Base-by-base conservation (phyloP, 495 filamentous ascomycete species). In the Aspergillus panamensis region DNA sequence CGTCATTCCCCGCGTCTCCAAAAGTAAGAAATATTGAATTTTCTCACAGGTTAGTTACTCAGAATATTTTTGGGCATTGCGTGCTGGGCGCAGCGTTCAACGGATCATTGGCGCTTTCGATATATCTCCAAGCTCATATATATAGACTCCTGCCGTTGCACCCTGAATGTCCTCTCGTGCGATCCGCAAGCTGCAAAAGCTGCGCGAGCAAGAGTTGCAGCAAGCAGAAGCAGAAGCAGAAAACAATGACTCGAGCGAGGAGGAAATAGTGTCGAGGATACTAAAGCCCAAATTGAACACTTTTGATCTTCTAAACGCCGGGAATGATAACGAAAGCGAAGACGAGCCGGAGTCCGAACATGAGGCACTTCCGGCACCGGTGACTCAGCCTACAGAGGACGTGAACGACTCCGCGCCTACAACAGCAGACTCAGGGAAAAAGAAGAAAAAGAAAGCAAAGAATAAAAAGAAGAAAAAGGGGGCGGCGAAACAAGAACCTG, bases 121-220 rank as follows among this genome's bases (percentile, higher is more conserved):
- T 45, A 8, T 19, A n/a, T 16, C 19, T 17, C 19, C 42, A 10
- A 45, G n/a, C 19, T 20, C 19, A 40, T 45, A 10, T 45, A 9
- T 16, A 44, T 33, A n/a, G 14, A 35, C 32, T 20, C 13, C 25
- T 5, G 17, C 35, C 31, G 31, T 25, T 44, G 51, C 25, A 48
- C 30, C 44, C 49, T 58, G 57, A 48, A 96, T 96, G 91, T 92
- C 90, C 37, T 90, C 85, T 30, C 83, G 91, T 58, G 89, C 91
- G 32, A 69, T 94, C 50, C 82, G 90, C 47, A 91, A 89, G 71
- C 75, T 92, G 42, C 88, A 91, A 61, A 84, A 77, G 62, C 77
- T 82, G 69, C 74, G 75, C 50, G 81, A 82, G 61, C 75, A 88
- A 77, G 84, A 87, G 73, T 76, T 83, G 65, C 81, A 85, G 64